Evolutionary conservation across 495 filamentous ascomycete species (phyloP), one percentile per base, ranked within the genome.

Genomic region (Xylaria scruposa): DNA sequence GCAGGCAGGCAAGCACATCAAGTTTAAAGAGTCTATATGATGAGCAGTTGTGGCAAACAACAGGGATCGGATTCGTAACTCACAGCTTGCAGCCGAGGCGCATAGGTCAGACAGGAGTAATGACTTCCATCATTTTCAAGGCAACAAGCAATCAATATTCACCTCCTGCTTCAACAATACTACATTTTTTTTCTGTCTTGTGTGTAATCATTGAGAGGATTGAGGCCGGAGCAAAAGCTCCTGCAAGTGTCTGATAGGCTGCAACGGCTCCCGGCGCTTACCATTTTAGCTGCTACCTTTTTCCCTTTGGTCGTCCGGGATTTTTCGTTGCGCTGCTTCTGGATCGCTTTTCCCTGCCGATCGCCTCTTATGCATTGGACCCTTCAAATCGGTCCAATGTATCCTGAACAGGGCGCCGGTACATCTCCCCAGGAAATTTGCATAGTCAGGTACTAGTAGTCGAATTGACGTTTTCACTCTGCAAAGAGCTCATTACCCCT

Each of bases 181-280:
- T 42, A 47, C 54, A n/a, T 46, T 69, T 69, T 69, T 69, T 69
- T 59, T 58, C 56, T 69, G 4, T 61, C 40, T 59, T 24, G 53
- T 69, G 53, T 69, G 53, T 69, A 69, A 61, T 69, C 31, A 49
- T 40, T 12, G 15, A 47, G 53, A 69, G 67, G 53, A 61, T 33
- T 69, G 67, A 69, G 67, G 67, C 67, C 67, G 67, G 67, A 69
- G 67, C 67, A 69, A 60, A 60, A 47, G 67, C 67, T 69, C 67
- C 67, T 69, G 29, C 40, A 61, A 29, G 56, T 59, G 54, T 31
- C 54, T 69, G 67, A 69, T 69, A 59, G 67, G 67, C 67, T 69
- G 56, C 53, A 69, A 40, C 56, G 54, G 66, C 42, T 69, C 49
- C 65, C 65, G 60, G 60, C 60, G 60, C 60, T 63, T 63, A 63